Evolutionary conservation across 306 rosid species (phyloP).

Genomic region (Hylodesmum podocarpum): DNA sequence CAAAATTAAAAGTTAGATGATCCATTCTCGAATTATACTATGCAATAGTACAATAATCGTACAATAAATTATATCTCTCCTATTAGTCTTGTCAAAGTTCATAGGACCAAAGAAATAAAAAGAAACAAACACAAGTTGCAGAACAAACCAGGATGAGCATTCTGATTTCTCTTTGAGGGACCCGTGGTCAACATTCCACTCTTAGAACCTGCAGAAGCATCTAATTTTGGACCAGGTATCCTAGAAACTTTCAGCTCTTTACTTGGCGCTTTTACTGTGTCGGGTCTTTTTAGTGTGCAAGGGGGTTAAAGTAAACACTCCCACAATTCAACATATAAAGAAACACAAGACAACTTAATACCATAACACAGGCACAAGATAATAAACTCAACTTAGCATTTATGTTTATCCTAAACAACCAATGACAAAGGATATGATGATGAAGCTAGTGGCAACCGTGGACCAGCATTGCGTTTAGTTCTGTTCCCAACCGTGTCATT

Average conservation of each 20-base stretch:
- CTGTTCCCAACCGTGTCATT: constrained; percentile 53
- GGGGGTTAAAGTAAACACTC: constrained; percentile 57
- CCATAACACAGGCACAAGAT: background rate
- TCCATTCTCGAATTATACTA: background rate
- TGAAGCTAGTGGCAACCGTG: constrained; percentile 58
- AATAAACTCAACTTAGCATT: background rate
- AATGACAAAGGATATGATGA: constrained; percentile 78
- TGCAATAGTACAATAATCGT: background rate
- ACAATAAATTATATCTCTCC: background rate
- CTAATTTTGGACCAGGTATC: constrained; percentile 51
- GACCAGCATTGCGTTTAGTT: constrained; percentile 68
- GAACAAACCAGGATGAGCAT: constrained; percentile 51
- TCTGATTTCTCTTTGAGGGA: constrained; percentile 56
- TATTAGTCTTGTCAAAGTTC: constrained; percentile 12
- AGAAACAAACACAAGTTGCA: background rate
- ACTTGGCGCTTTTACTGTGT: constrained; percentile 39
- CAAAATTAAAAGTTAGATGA: background rate
- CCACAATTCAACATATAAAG: constrained; percentile 13
- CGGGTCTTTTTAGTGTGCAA: constrained; percentile 59
- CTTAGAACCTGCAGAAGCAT: constrained; percentile 35
- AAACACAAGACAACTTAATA: constrained; percentile 19
- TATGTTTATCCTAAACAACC: background rate
- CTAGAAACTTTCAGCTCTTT: constrained; percentile 52
- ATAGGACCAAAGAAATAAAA: constrained; percentile 9
- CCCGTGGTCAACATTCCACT: constrained; percentile 36